Percentiles rank a stretch among this genome's conserved stretches.
These are phyloP conservation scores for Trichoderma semiorbis DNA, from an alignment of 2,329 filamentous ascomycete species.

Conservation along the genomic window DNA sequence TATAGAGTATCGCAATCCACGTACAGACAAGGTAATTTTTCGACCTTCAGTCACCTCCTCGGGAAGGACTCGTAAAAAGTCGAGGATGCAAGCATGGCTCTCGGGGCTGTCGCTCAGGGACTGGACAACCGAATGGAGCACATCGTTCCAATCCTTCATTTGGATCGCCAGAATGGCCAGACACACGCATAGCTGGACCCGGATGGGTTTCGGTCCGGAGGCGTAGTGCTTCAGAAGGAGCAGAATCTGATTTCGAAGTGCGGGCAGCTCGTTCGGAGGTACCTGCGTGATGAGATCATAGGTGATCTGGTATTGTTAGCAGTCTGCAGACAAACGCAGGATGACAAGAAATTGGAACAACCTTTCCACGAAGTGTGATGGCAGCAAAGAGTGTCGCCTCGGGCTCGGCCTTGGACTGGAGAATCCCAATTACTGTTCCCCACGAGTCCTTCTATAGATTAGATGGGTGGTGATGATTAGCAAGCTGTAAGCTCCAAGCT, in stretches of 20 bases:
- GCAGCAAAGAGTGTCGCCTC: constrained; percentile 94
- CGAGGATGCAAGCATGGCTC: constrained; percentile 82
- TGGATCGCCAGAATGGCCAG: constrained; percentile 93
- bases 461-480: constrained; percentile 18
- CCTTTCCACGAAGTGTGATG: constrained; percentile 97
- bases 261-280: constrained; percentile 67
- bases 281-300: constrained; percentile 89
- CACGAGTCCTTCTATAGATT: constrained; percentile 76
- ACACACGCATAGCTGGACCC: constrained; percentile 92
- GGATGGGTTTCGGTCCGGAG: constrained; percentile 75
- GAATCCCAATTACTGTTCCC: constrained; percentile 79
- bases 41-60: constrained; percentile 99
- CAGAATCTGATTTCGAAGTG: constrained; percentile 80
- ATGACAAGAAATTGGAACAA: constrained; percentile 35
- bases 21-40: constrained; percentile 98
- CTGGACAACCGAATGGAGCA: constrained; percentile 75
- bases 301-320: constrained; percentile 64
- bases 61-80: constrained; percentile 93
- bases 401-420: constrained; percentile 75
- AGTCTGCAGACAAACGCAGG: neutral
- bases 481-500: neutral
- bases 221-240: constrained; percentile 77
- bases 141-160: constrained; percentile 94
- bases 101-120: constrained; percentile 72
- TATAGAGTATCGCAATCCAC: constrained; percentile 58